These are phyloP conservation scores for Talaromyces stipitatus DNA, from an alignment of 495 filamentous ascomycete species.

Conservation along the genomic window DNA sequence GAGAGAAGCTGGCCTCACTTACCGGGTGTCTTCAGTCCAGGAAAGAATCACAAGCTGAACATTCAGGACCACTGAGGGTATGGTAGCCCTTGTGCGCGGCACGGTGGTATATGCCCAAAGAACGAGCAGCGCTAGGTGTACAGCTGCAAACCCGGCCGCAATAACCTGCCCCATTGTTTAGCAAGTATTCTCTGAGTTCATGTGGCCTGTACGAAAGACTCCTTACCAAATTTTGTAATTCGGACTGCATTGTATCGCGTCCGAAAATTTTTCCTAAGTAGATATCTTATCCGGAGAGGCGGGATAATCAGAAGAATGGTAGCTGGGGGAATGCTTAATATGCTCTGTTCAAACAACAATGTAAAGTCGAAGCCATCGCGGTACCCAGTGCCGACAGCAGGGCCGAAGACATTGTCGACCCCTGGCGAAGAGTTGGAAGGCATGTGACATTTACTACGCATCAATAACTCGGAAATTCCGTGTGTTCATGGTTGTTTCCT, in stretches of 20 bases:
- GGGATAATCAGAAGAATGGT: slow-evolving; percentile 1
- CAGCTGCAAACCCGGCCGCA: neutral
- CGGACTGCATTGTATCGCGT: neutral
- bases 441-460: too few species aligned
- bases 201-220: neutral
- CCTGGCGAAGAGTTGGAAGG: neutral
- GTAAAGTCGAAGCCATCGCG: slow-evolving; percentile 35
- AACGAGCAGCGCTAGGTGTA: slow-evolving; percentile 1
- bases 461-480: too few species aligned
- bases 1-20: slow-evolving; percentile 14
- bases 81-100: neutral
- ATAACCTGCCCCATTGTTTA: neutral
- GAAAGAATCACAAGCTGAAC: slow-evolving; percentile 17
- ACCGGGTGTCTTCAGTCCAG: slow-evolving; percentile 13
- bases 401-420: neutral
- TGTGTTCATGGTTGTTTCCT: neutral
- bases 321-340: slow-evolving; percentile 36
- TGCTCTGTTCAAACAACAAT: slow-evolving; percentile 37
- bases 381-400: neutral
- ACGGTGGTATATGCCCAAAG: neutral
- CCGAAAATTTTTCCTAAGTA: neutral
- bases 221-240: neutral
- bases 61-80: neutral
- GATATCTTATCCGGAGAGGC: neutral
- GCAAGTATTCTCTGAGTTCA: neutral